Percentiles rank a stretch among this genome's conserved stretches.
Evolutionary conservation across 352 stramenopile species (phyloP).

Genomic region (Phytopythium delawarense): DNA sequence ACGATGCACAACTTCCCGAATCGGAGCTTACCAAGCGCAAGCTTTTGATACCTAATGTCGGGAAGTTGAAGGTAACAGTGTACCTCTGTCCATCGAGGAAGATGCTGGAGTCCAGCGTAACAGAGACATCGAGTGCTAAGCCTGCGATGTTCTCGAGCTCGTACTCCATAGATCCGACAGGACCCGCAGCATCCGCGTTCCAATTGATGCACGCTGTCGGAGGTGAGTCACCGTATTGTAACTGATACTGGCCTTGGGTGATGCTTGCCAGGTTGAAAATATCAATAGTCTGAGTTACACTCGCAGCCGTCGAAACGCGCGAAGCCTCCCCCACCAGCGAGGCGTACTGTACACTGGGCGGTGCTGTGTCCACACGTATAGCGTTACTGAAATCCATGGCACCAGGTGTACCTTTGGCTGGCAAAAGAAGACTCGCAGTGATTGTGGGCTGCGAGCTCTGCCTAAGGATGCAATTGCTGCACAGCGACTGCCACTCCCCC

Average conservation of each 20-base stretch:
- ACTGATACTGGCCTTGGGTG: slow-evolving; percentile 44
- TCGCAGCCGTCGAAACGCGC: slow-evolving; percentile 26
- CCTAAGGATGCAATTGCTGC: slow-evolving; percentile 41
- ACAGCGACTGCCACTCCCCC: slow-evolving; percentile 45
- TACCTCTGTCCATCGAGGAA: slow-evolving; percentile 57
- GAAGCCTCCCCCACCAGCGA: slow-evolving; percentile 32
- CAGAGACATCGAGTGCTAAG: slow-evolving; percentile 32
- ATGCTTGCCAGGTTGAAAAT: slow-evolving; percentile 48
- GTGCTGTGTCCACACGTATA: slow-evolving; percentile 52
- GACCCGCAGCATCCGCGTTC: slow-evolving; percentile 33
- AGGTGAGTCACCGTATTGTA: slow-evolving; percentile 36
- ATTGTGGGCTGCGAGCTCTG: slow-evolving; percentile 29
- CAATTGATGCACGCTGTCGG: slow-evolving; percentile 48
- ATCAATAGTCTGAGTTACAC: slow-evolving; percentile 49
- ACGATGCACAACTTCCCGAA: slow-evolving; percentile 22
- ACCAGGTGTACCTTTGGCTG: slow-evolving; percentile 36
- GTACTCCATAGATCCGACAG: slow-evolving; percentile 25
- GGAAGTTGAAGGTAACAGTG: slow-evolving; percentile 45
- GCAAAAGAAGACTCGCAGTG: slow-evolving; percentile 39
- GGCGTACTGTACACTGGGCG: slow-evolving; percentile 29
- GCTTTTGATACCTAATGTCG: slow-evolving; percentile 36
- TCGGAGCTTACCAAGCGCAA: slow-evolving; percentile 13
- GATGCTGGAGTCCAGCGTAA: slow-evolving; percentile 26
- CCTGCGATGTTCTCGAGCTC: slow-evolving; percentile 38
- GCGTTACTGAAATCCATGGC: slow-evolving; percentile 47